phyloP scores from a whole-genome alignment of 2,329 filamentous ascomycete species.

The Pleoardoris graminearum region DNA sequence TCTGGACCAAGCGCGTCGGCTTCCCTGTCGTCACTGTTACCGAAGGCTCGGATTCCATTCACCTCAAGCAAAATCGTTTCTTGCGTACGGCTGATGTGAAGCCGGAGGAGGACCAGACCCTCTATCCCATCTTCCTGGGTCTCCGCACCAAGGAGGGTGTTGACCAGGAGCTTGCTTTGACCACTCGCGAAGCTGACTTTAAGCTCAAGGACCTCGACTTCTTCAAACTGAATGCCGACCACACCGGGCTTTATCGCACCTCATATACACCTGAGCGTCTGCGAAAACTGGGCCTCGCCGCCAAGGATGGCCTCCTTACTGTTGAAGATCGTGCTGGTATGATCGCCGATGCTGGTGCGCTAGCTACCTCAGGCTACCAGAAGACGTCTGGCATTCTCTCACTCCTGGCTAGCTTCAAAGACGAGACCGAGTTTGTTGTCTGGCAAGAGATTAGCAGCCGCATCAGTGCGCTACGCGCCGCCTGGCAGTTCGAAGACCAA shows the following conservation, averaged over 20 bases:
- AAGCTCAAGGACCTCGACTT: conserved; percentile 80
- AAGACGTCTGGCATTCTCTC: conserved; percentile 88
- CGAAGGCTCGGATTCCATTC: conserved; percentile 73
- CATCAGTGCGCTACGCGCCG: conserved; percentile 74
- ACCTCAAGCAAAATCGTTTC: conserved; percentile 93
- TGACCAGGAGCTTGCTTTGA: conserved; percentile 73
- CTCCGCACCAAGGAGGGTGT: conserved; percentile 83
- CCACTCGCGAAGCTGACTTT: conserved; percentile 74
- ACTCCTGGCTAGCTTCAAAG: conserved; percentile 79
- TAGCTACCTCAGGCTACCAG: conserved; percentile 88
- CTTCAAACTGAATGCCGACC: conserved; percentile 95
- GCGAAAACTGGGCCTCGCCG: conserved; percentile 83
- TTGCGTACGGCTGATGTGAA: conserved; percentile 89
- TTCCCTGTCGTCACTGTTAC: conserved; percentile 89
- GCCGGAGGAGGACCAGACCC: conserved; percentile 83
- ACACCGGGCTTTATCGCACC: conserved; percentile 89
- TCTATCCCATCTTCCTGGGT: conserved; percentile 89
- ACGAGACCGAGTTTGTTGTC: conserved; percentile 85
- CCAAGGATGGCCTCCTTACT: conserved; percentile 75
- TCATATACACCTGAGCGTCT: conserved; percentile 83
- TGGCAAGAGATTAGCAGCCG: conserved; percentile 90
- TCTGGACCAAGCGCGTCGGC: conserved; percentile 96
- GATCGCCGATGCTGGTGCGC: conserved; percentile 84
- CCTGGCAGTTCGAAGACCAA: conserved; percentile 87
- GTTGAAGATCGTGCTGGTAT: conserved; percentile 94